These are phyloP conservation scores for Ceratocystis cubensis DNA, from an alignment of 2,329 filamentous ascomycete genomes.

Conservation along the genomic window DNA sequence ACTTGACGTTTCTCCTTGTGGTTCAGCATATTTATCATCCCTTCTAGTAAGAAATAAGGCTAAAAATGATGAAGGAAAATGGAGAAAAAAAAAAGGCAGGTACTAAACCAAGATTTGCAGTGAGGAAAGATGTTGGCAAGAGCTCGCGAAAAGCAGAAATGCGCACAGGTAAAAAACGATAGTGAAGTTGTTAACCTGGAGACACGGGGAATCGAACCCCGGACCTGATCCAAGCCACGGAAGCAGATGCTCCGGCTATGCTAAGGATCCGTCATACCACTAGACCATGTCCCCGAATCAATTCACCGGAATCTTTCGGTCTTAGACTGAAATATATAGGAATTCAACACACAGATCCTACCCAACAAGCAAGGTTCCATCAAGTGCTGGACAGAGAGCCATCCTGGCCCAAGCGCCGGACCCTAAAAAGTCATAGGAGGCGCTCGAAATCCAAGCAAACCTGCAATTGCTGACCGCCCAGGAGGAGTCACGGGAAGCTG, in stretches of 20 bases:
- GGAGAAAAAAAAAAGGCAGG: background rate
- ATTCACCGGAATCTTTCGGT: background rate
- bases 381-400: too few relatives aligned
- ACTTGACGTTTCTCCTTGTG: background rate
- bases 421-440: too few relatives aligned
- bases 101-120: too few relatives aligned
- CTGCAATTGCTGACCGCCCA: too few relatives aligned
- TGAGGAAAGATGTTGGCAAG: too few relatives aligned
- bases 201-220: slow-evolving; percentile 20
- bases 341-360: background rate
- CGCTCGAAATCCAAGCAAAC: too few relatives aligned
- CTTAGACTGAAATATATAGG: background rate
- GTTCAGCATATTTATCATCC: background rate
- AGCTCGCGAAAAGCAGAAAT: too few relatives aligned
- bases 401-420: too few relatives aligned
- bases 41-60: background rate
- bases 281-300: slow-evolving; percentile 6
- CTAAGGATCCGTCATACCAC: slow-evolving; percentile 11
- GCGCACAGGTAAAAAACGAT: too few relatives aligned
- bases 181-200: background rate
- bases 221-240: slow-evolving; percentile 17
- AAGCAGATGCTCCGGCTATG: background rate
- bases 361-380: too few relatives aligned
- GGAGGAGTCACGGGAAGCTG: too few relatives aligned
- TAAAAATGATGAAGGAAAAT: background rate